Conservation (phyloP, 352 stramenopile genomes). For the Globisporangium lucens region DNA sequence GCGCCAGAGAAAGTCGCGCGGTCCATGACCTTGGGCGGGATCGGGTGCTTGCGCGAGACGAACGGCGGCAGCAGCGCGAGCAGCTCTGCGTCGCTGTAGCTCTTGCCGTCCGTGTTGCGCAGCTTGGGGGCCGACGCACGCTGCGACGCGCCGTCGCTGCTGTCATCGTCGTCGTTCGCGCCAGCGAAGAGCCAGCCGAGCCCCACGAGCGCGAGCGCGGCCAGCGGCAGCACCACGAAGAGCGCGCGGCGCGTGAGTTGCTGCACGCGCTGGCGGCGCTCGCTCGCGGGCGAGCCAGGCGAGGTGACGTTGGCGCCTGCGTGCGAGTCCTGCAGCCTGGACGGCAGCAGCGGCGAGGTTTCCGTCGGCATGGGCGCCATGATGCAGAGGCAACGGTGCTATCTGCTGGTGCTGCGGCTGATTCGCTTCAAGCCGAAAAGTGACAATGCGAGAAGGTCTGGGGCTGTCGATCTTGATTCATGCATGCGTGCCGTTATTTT, state of each 20-base stretch:
- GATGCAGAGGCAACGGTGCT: not conserved
- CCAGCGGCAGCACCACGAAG: conserved; percentile 51
- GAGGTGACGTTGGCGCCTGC: not conserved
- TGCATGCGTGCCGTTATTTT: not conserved
- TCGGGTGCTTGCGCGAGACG: conserved; percentile 41
- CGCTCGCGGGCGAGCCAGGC: not conserved
- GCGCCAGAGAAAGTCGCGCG: conserved; percentile 37
- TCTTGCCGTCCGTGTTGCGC: conserved; percentile 1
- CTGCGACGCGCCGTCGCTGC: conserved; percentile 12
- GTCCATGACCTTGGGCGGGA: conserved; percentile 60
- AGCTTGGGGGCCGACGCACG: not conserved
- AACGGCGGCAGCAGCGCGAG: conserved; percentile 61
- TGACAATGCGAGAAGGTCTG: conserved; percentile 1
- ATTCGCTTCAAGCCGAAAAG: conserved; percentile 8
- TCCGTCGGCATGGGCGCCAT: conserved; percentile 31
- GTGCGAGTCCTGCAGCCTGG: conserved; percentile 13
- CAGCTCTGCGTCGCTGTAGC: conserved; percentile 40
- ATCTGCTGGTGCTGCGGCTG: not conserved
- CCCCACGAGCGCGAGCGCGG: conserved; percentile 44
- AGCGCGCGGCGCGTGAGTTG: conserved; percentile 40
- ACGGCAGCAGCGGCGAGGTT: conserved; percentile 50
- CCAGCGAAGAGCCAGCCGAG: conserved; percentile 40
- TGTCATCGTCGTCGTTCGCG: conserved; percentile 15
- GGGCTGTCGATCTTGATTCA: not conserved
- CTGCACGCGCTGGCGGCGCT: conserved; percentile 12